Conservation (phyloP, 768 basidiomycete genomes). For the Cystofilobasidium macerans region DNA sequence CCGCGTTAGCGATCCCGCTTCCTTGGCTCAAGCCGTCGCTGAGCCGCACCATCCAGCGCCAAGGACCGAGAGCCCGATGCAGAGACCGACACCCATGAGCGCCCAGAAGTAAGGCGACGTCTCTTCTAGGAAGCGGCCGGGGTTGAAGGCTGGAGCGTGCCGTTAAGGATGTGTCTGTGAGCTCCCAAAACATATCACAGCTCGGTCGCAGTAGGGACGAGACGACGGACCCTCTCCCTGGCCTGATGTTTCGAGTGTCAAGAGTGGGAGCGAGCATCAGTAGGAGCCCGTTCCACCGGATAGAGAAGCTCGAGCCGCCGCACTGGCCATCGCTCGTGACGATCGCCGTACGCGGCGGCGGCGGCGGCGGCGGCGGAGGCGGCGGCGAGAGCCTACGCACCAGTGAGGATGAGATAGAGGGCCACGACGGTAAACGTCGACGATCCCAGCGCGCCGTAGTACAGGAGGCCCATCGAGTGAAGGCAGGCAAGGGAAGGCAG, state of each 20-base stretch:
- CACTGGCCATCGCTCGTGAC: neutral
- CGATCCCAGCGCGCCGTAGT: neutral
- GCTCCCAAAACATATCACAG: no score
- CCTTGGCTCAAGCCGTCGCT: neutral
- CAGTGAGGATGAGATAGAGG: constrained; percentile 81
- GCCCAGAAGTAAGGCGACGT: constrained; percentile 90
- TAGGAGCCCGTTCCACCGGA: no score
- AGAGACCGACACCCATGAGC: constrained; percentile 76
- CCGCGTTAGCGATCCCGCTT: neutral
- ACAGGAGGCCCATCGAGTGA: neutral
- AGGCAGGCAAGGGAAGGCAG: neutral
- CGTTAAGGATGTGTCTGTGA: constrained; percentile 13
- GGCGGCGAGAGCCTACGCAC: constrained; percentile 41
- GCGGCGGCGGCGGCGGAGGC: neutral
- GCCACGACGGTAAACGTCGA: constrained; percentile 48
- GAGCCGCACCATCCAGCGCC: constrained; percentile 82
- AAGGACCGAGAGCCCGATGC: constrained; percentile 82
- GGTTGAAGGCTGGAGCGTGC: constrained; percentile 61
- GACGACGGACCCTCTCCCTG: constrained; percentile 26
- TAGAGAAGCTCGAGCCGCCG: neutral
- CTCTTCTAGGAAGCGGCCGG: constrained; percentile 86
- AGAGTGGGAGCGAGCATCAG: no score
- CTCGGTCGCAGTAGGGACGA: neutral
- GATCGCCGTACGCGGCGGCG: neutral
- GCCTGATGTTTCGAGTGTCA: constrained; percentile 15